These are phyloP conservation scores for Fusarium sp. DNA, from an alignment of 2,329 filamentous ascomycete genomes.

Conservation along the genomic window DNA sequence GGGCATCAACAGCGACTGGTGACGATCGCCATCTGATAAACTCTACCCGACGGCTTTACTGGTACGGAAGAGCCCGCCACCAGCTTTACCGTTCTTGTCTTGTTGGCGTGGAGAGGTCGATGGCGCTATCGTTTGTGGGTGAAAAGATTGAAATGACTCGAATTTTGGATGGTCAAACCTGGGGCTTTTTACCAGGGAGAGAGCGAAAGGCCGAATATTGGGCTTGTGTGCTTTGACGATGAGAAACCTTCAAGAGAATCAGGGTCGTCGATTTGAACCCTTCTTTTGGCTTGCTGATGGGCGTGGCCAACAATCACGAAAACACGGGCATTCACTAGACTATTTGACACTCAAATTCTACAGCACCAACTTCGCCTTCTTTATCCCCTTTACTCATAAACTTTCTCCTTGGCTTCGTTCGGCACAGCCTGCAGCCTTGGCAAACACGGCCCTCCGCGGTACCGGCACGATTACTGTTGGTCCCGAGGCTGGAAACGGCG, in stretches of 20 bases:
- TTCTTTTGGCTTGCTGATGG: neutral
- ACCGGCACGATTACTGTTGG: neutral
- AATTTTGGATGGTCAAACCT: neutral
- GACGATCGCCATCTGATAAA: neutral
- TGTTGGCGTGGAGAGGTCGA: neutral
- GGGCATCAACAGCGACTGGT: neutral
- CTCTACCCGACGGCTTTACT: neutral
- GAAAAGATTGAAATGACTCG: neutral
- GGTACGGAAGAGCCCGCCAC: neutral
- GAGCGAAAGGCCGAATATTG: neutral
- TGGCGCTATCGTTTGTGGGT: neutral
- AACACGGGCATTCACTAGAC: neutral
- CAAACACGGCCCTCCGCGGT: neutral
- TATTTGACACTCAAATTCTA: neutral
- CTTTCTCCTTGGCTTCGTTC: neutral
- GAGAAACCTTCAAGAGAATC: no score
- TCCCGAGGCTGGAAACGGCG: neutral
- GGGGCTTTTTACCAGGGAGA: neutral
- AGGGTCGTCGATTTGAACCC: no score
- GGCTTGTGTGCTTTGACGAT: neutral
- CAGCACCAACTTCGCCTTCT: neutral
- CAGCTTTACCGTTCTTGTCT: neutral
- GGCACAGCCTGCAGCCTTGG: neutral
- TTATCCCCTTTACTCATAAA: neutral
- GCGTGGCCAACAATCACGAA: neutral